phyloP scores from a whole-genome alignment of 352 stramenopile genomes.

The Detonula confervacea region DNA sequence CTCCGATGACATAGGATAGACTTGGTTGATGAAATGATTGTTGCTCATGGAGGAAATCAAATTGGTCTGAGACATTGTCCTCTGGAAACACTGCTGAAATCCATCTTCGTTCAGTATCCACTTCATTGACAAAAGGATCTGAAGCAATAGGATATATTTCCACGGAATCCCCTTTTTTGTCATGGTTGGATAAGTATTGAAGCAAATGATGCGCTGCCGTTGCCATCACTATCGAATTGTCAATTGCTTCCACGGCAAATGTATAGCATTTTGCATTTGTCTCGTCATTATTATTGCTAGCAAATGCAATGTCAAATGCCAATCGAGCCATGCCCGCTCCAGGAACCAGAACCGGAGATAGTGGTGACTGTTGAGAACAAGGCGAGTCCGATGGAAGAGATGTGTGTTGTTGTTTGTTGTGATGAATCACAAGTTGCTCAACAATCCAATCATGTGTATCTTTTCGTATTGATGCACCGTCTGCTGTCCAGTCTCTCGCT shows the following conservation, averaged over 20 bases:
- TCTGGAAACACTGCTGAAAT: slow-evolving; percentile 87
- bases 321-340: slow-evolving; percentile 76
- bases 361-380: slow-evolving; percentile 2
- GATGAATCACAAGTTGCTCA: slow-evolving; percentile 52
- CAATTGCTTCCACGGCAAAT: slow-evolving; percentile 76
- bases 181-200: slow-evolving; percentile 8
- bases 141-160: slow-evolving; percentile 71
- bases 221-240: slow-evolving; percentile 79
- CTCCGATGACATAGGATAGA: slow-evolving; percentile 88
- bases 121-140: slow-evolving; percentile 81
- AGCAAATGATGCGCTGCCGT: slow-evolving; percentile 65
- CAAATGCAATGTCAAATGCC: slow-evolving; percentile 72
- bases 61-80: slow-evolving; percentile 8
- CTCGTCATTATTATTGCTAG: slow-evolving; percentile 5
- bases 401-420: slow-evolving; percentile 3
- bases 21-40: slow-evolving; percentile 34
- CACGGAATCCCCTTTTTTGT: neutral
- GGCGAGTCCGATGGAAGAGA: neutral
- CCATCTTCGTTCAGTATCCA: slow-evolving; percentile 85
- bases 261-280: slow-evolving; percentile 27
- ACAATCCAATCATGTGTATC: slow-evolving; percentile 76
- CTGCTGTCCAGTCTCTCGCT: slow-evolving; percentile 71
- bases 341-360: slow-evolving; percentile 70
- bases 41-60: slow-evolving; percentile 14
- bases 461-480: slow-evolving; percentile 52